Percentiles rank a stretch among this genome's conserved stretches.
phyloP scores from a whole-genome alignment of 495 filamentous ascomycete species.

The Podospora anserina region DNA sequence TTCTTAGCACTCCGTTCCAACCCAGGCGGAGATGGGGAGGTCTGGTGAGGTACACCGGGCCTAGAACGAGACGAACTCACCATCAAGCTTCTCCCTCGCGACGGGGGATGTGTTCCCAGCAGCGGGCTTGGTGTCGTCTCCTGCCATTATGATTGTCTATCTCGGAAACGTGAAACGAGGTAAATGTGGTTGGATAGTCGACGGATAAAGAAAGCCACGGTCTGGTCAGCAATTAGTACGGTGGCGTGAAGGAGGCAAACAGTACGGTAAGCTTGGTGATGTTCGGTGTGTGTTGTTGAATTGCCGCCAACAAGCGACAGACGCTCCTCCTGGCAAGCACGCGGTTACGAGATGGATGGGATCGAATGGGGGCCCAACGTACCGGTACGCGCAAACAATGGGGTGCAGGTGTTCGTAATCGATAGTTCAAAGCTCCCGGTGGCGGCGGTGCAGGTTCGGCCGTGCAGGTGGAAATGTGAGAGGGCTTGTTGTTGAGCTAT shows the following conservation, averaged over 20 bases:
- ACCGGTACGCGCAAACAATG: constrained; percentile 20
- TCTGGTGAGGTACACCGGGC: neutral
- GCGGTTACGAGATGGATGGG: neutral
- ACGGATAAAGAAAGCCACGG: constrained; percentile 3
- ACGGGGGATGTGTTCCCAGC: constrained; percentile 28
- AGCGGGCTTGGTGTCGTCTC: constrained; percentile 26
- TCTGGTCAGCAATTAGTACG: constrained; percentile 5
- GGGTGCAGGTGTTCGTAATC: neutral
- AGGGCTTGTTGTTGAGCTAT: constrained; percentile 4
- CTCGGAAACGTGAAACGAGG: neutral
- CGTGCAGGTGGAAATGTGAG: constrained; percentile 12
- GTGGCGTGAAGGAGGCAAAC: neutral
- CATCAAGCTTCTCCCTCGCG: constrained; percentile 40
- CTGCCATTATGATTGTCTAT: constrained; percentile 26
- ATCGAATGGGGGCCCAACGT: constrained; percentile 14
- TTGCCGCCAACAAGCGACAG: neutral
- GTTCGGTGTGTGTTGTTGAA: neutral
- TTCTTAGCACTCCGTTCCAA: constrained; percentile 5
- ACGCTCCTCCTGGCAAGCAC: neutral
- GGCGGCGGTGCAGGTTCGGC: constrained; percentile 1
- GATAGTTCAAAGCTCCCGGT: neutral
- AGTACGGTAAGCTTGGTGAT: neutral
- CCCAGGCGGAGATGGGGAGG: neutral
- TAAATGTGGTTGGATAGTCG: neutral
- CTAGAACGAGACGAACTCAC: constrained; percentile 19